Evolutionary conservation across 257 asterid genomes (phyloP).

Genomic region (Agastache rugosa): DNA sequence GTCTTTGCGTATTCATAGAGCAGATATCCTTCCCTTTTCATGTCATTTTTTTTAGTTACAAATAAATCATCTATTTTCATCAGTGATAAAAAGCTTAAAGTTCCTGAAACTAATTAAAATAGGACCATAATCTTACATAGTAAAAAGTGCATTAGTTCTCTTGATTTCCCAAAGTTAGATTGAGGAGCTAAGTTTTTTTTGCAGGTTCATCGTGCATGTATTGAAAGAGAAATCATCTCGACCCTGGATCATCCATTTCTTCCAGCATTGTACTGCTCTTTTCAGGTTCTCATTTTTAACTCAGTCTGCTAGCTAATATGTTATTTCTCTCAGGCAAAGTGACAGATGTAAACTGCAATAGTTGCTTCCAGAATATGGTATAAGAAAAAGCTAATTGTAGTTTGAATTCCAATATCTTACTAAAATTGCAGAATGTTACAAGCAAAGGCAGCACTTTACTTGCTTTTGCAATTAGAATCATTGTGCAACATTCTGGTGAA

Average conservation of each 20-base stretch:
- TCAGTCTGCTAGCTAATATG: constrained; percentile 18
- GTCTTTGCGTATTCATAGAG: neutral
- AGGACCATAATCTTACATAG: neutral
- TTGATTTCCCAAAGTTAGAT: constrained; percentile 6
- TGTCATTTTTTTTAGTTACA: neutral
- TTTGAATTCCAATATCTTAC: no score
- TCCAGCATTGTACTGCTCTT: constrained; percentile 87
- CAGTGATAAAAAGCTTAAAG: neutral
- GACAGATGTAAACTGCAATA: constrained; percentile 15
- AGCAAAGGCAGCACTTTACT: neutral
- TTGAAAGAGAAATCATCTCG: constrained; percentile 91
- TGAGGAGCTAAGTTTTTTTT: constrained; percentile 28
- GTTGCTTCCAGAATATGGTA: neutral
- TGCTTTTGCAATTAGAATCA: no score
- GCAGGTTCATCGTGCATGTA: constrained; percentile 98
- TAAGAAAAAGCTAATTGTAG: neutral
- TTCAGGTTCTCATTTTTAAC: constrained; percentile 67
- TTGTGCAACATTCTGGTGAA: no score
- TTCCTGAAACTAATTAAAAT: constrained; percentile 10
- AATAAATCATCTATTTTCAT: neutral
- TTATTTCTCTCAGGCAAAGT: constrained; percentile 5
- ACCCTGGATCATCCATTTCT: constrained; percentile 97
- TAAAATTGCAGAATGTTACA: neutral
- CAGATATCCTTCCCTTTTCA: neutral
- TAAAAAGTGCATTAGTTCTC: constrained; percentile 5